Evolutionary conservation across 768 basidiomycete genomes (phyloP).

Genomic region (Leccinum ochraceum): DNA sequence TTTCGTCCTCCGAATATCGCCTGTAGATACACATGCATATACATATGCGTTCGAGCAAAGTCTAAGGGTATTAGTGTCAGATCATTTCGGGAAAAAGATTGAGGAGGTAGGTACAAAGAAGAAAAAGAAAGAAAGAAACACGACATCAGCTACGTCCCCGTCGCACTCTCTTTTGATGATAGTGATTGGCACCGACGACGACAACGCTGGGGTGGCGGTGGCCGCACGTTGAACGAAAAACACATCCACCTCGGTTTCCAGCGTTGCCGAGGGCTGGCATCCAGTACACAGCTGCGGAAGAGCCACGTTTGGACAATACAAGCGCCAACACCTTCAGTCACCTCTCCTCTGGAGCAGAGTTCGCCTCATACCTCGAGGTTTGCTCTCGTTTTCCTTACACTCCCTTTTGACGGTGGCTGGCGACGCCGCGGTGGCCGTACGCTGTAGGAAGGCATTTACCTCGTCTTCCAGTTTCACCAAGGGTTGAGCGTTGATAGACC

Average conservation of each 20-base stretch:
- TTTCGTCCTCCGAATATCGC: slow-evolving; percentile 7
- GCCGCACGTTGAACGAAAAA: neutral
- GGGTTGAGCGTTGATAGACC: neutral
- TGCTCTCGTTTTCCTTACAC: too few relatives aligned
- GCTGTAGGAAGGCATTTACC: slow-evolving; percentile 3
- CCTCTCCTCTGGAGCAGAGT: too few relatives aligned
- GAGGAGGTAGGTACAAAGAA: too few relatives aligned
- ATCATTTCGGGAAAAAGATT: too few relatives aligned
- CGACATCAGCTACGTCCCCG: neutral
- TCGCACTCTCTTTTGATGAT: slow-evolving; percentile 18
- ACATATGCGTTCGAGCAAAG: neutral
- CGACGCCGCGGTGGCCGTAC: too few relatives aligned
- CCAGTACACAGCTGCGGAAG: too few relatives aligned
- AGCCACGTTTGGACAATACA: too few relatives aligned
- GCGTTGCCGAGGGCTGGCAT: neutral
- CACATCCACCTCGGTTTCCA: slow-evolving; percentile 3
- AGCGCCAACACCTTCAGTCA: too few relatives aligned
- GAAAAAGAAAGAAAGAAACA: neutral
- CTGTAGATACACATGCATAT: neutral
- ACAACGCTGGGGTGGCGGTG: neutral
- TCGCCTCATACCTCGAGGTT: too few relatives aligned
- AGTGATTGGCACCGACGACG: too few relatives aligned
- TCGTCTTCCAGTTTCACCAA: slow-evolving; percentile 5
- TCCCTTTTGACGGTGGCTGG: neutral
- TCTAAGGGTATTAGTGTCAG: neutral